Conservation (phyloP, 192 early-diverging fungal genomes). For the Backusella psychrophila region DNA sequence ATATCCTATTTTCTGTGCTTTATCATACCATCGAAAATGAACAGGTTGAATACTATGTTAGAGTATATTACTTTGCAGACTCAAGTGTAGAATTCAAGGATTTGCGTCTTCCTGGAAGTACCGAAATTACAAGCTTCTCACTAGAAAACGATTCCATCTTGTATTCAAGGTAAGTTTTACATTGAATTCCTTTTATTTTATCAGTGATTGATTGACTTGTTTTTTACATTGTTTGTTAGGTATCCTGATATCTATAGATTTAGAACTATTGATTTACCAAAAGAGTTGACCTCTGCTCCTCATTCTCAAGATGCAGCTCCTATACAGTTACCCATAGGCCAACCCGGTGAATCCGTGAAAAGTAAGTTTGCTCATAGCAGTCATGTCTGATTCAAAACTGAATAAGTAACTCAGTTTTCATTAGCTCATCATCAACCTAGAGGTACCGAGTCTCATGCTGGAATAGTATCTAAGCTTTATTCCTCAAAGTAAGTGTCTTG, state of each 20-base stretch:
- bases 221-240: background rate
- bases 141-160: slow-evolving; percentile 25
- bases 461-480: slow-evolving; percentile 16
- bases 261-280: slow-evolving; percentile 12
- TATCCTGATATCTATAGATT: slow-evolving; percentile 24
- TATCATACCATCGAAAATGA: slow-evolving; percentile 33
- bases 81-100: slow-evolving; percentile 24
- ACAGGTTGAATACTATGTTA: slow-evolving; percentile 15
- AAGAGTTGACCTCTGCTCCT: slow-evolving; percentile 10
- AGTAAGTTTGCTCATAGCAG: background rate
- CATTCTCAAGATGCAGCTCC: slow-evolving; percentile 16
- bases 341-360: slow-evolving; percentile 16
- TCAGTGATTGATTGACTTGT: background rate
- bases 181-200: too few relatives aligned
- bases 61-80: slow-evolving; percentile 22
- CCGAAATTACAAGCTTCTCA: slow-evolving; percentile 22
- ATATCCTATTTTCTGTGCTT: slow-evolving; percentile 21
- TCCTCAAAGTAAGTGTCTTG: slow-evolving; percentile 8
- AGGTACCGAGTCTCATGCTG: slow-evolving; percentile 8
- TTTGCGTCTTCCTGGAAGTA: slow-evolving; percentile 27
- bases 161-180: slow-evolving; percentile 24
- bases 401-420: background rate
- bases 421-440: slow-evolving; percentile 17
- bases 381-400: background rate
- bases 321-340: slow-evolving; percentile 7